These are phyloP conservation scores for Cerrena zonata DNA, from an alignment of 1,284 basidiomycete species.

Conservation along the genomic window DNA sequence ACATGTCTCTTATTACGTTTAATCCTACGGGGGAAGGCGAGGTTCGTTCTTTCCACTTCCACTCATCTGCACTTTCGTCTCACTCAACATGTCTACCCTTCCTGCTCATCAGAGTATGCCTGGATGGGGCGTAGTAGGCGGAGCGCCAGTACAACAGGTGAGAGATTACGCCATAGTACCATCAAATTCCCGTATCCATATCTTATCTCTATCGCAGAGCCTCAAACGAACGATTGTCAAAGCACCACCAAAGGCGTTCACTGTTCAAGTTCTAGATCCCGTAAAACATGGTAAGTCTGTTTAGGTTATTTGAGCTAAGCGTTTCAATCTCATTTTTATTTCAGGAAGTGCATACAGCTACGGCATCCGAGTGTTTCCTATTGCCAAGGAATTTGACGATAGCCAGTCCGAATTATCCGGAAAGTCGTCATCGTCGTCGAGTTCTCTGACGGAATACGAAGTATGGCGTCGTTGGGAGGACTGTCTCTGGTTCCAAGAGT, in stretches of 20 bases:
- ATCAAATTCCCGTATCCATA: background rate
- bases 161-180: background rate
- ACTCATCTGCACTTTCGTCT: background rate
- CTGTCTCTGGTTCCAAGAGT: constrained; percentile 67
- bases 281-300: constrained; percentile 47
- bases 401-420: constrained; percentile 25
- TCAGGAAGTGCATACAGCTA: constrained; percentile 51
- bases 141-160: constrained; percentile 23
- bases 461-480: constrained; percentile 78
- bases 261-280: constrained; percentile 50
- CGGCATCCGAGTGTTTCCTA: constrained; percentile 56
- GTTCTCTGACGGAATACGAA: constrained; percentile 49
- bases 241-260: constrained; percentile 53
- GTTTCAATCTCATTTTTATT: background rate
- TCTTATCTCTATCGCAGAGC: constrained; percentile 23
- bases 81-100: too few species aligned
- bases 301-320: constrained; percentile 5
- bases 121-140: background rate
- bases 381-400: constrained; percentile 31
- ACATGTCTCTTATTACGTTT: background rate
- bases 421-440: constrained; percentile 15
- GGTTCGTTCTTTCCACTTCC: background rate
- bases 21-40: background rate
- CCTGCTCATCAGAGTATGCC: background rate
- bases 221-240: constrained; percentile 58